Conservation (phyloP, 306 rosid genomes). For the Benincasa hispida region DNA sequence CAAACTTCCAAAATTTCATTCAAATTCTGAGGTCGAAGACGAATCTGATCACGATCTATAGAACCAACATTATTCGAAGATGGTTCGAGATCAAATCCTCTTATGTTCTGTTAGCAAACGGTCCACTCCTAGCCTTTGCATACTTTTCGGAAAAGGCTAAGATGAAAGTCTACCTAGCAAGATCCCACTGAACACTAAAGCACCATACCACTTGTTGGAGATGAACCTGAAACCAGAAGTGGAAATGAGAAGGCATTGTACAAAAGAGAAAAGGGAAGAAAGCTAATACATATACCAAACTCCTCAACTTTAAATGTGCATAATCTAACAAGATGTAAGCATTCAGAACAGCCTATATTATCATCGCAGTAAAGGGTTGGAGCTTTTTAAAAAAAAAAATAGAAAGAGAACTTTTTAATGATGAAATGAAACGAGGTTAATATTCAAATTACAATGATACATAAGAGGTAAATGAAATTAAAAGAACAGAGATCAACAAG, state of each 20-base stretch:
- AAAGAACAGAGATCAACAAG: no score
- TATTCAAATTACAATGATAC: no score
- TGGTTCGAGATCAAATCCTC: not conserved
- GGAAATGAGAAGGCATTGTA: not conserved
- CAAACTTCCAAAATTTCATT: not conserved
- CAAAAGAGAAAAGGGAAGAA: not conserved
- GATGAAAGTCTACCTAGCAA: conserved; percentile 48
- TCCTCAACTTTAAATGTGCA: not conserved
- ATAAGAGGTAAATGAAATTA: no score
- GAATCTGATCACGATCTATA: not conserved
- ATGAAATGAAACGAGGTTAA: no score
- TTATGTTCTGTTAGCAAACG: not conserved
- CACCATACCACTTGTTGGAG: conserved; percentile 97
- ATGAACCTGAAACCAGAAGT: conserved; percentile 42
- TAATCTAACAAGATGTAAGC: not conserved
- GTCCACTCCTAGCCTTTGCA: not conserved
- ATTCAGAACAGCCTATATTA: not conserved
- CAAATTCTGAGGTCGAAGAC: not conserved
- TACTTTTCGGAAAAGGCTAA: not conserved
- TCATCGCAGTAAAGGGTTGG: not conserved
- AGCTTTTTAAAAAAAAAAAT: no score
- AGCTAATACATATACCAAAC: not conserved
- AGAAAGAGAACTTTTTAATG: no score
- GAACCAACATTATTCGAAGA: not conserved
- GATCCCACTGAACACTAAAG: conserved; percentile 69